Percentiles rank a stretch among this genome's conserved stretches.
These are phyloP conservation scores for Cytospora chrysosperma DNA, from an alignment of 2,329 filamentous ascomycete species.

Conservation along the genomic window DNA sequence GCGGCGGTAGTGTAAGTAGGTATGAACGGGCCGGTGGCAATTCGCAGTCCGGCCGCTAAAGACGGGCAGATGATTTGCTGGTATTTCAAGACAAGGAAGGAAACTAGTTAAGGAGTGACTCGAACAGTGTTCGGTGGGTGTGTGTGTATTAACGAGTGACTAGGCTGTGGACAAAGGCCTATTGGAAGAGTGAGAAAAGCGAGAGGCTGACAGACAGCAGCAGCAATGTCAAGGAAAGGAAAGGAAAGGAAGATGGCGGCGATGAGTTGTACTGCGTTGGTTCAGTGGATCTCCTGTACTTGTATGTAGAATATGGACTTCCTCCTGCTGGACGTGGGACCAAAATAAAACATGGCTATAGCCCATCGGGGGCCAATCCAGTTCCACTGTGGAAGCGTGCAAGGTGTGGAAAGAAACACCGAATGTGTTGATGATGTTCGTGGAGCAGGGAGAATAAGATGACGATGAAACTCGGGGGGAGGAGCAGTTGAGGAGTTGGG, in stretches of 20 bases:
- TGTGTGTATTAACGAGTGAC: slow-evolving; percentile 15
- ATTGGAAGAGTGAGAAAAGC: slow-evolving; percentile 9
- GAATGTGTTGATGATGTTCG: neutral
- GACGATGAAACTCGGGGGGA: neutral
- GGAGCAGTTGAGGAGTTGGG: no score
- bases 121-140: neutral
- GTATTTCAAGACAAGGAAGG: neutral
- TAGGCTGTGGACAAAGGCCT: slow-evolving; percentile 9
- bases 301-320: slow-evolving; percentile 9
- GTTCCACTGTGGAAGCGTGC: neutral
- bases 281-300: neutral
- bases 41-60: slow-evolving; percentile 15
- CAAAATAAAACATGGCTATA: slow-evolving; percentile 17
- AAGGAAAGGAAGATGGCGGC: neutral
- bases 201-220: slow-evolving; percentile 12
- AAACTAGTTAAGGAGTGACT: slow-evolving; percentile 13
- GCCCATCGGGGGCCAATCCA: slow-evolving; percentile 19
- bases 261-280: slow-evolving; percentile 20
- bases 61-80: neutral
- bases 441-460: neutral
- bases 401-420: neutral
- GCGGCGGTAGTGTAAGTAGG: neutral
- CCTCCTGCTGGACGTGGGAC: slow-evolving; percentile 19
- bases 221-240: neutral
- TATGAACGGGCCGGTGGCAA: neutral